Evolutionary conservation across 1,284 basidiomycete genomes (phyloP).

Genomic region (Grifola frondosa): DNA sequence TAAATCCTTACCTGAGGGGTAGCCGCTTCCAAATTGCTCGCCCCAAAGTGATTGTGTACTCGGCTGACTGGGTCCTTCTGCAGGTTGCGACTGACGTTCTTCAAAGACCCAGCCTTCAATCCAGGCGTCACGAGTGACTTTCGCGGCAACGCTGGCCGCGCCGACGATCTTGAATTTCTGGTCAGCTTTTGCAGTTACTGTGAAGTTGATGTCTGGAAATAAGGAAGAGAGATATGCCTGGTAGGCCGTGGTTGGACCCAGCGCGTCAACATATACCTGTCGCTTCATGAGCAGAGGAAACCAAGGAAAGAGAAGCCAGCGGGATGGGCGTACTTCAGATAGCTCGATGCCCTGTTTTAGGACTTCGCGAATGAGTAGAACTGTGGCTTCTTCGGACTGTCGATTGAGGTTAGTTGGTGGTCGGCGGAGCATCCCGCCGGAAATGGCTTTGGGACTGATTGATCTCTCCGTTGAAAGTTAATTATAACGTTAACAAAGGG

Average conservation of each 20-base stretch:
- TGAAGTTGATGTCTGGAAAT: constrained; percentile 86
- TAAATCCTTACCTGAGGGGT: constrained; percentile 71
- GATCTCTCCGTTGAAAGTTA: constrained; percentile 25
- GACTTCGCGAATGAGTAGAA: constrained; percentile 83
- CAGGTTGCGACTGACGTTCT: constrained; percentile 40
- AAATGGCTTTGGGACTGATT: constrained; percentile 90
- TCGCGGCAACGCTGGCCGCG: constrained; percentile 95
- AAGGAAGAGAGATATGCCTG: constrained; percentile 74
- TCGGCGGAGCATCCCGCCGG: constrained; percentile 84
- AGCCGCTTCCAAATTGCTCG: constrained; percentile 71
- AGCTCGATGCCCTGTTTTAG: constrained; percentile 79
- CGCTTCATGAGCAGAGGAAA: not conserved
- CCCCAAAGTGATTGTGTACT: constrained; percentile 34
- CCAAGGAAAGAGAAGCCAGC: not conserved
- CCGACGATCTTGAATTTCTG: constrained; percentile 95
- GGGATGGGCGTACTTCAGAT: constrained; percentile 60
- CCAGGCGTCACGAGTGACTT: constrained; percentile 92
- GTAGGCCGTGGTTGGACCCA: constrained; percentile 87
- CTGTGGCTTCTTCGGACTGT: constrained; percentile 91
- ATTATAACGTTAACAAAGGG: not conserved
- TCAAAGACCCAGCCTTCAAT: constrained; percentile 84
- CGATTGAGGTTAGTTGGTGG: constrained; percentile 89
- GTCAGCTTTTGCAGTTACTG: constrained; percentile 92
- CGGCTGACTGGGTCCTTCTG: too few species aligned
- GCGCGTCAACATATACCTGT: constrained; percentile 93